These are phyloP conservation scores for Proliferodiscus dingleyae DNA, from an alignment of 2,329 filamentous ascomycete species.

Conservation along the genomic window DNA sequence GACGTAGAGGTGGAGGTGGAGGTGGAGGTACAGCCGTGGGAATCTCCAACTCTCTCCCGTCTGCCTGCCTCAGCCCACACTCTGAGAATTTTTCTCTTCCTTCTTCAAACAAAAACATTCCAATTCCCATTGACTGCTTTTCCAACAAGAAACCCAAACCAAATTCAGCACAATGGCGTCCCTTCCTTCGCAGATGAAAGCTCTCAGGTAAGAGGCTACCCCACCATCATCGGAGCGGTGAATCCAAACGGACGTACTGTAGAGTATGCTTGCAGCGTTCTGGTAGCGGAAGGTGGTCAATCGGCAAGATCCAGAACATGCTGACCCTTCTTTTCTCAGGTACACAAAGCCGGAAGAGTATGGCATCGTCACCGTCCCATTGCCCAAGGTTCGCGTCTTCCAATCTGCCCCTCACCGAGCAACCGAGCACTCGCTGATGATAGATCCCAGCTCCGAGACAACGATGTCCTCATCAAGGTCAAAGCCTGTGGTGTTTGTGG, in stretches of 20 bases:
- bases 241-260: no score
- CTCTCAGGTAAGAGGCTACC: constrained; percentile 47
- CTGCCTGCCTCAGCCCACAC: no score
- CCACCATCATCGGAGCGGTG: constrained; percentile 8
- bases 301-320: constrained; percentile 3
- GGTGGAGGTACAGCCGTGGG: no score
- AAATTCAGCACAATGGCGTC: constrained; percentile 8
- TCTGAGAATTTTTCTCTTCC: no score
- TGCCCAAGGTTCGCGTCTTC: constrained; percentile 56
- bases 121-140: no score
- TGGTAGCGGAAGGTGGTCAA: no score
- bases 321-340: constrained; percentile 29
- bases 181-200: constrained; percentile 49
- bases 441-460: constrained; percentile 25
- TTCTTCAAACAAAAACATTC: no score
- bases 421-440: constrained; percentile 1
- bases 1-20: no score
- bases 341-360: constrained; percentile 60
- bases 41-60: no score
- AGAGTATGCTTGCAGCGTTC: no score
- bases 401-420: constrained; percentile 44
- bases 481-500: constrained; percentile 62
- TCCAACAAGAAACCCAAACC: not conserved
- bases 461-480: constrained; percentile 50
- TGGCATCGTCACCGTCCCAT: constrained; percentile 56